phyloP scores from a whole-genome alignment of 2,329 filamentous ascomycete species.

The Fusarium pininemorale region DNA sequence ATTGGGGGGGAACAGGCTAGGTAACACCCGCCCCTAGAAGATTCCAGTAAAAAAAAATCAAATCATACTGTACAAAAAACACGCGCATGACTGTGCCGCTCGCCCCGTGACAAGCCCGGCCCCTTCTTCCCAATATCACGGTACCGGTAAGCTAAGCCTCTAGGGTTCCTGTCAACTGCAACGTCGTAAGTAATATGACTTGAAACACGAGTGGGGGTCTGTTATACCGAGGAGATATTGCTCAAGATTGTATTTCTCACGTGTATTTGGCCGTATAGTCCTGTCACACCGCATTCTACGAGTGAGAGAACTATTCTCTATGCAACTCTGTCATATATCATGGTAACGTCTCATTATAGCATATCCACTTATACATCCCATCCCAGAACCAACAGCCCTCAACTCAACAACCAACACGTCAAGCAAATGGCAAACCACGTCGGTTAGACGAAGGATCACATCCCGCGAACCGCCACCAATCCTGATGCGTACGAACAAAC shows the following conservation, averaged over 20 bases:
- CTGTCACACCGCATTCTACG: background rate
- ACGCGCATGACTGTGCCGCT: background rate
- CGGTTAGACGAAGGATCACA: constrained; percentile 45
- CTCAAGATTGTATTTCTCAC: background rate
- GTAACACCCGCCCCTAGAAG: background rate
- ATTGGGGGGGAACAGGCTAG: background rate
- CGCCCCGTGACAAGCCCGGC: background rate
- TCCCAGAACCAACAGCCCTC: background rate
- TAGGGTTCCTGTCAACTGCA: background rate
- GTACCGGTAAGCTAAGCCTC: background rate
- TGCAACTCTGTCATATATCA: background rate
- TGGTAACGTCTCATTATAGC: background rate
- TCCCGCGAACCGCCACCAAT: constrained; percentile 50
- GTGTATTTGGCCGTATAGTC: background rate
- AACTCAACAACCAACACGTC: background rate
- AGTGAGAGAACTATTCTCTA: background rate
- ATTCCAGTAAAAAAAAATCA: background rate
- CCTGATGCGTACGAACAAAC: constrained; percentile 47
- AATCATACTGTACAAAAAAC: background rate
- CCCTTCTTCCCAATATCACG: background rate
- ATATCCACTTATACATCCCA: background rate
- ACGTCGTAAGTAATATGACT: background rate
- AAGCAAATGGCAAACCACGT: constrained; percentile 49
- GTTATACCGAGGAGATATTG: background rate
- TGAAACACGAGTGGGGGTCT: background rate